Base-by-base conservation (phyloP, 768 basidiomycete genomes). In the Rhodosporidiobolus sp. region DNA sequence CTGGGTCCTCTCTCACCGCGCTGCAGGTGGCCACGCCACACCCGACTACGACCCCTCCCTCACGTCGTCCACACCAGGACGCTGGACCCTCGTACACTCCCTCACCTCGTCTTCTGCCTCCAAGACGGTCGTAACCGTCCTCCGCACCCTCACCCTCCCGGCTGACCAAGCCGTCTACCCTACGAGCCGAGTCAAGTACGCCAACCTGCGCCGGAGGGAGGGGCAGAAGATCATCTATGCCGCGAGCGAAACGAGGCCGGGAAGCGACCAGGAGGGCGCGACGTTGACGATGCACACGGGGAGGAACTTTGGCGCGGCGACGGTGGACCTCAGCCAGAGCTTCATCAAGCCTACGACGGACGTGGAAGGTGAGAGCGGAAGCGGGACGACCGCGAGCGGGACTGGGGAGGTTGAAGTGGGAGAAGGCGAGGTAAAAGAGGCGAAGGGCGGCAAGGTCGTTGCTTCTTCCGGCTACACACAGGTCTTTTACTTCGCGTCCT, bases 1-100 rank as follows among this genome's bases (percentile, higher is more conserved):
- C 38, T 43, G 69, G 69, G 28, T 55, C 24, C 20, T 70, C 50
- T 60, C 57, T 5, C 69, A 70, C 16, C 69, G 69, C 22, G 22
- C 52, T 0, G 58, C 69, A 1, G 58, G 58, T 14, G 69, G 63
- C 4, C 57, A 70, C 58, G 28, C 46, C 46, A 17, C 30, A 14
- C 67, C 67, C n/a, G 56, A 53, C 30, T 52, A 32, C 56, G 30
- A 64, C 26, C 58, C 50, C 9, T 19, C 59, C 24, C 28, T 35
- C 9, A 22, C 20, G 2, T 60, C 57, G 9, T 55, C 58, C 11
- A 34, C 45, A 14, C 49, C 30, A 2, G 48, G 54, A 0, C 48
- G 56, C 16, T 70, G 64, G 52, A 2, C 10, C 16, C 10, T 65
- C 63, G 43, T 61, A 4, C 57, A 32, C 3, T 38, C 50, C 30